A percentile compares a stretch with the other conserved stretches of the same genome.
These are phyloP conservation scores for Xylaria hypoxylon DNA, from an alignment of 2,329 filamentous ascomycete genomes.

Conservation along the genomic window DNA sequence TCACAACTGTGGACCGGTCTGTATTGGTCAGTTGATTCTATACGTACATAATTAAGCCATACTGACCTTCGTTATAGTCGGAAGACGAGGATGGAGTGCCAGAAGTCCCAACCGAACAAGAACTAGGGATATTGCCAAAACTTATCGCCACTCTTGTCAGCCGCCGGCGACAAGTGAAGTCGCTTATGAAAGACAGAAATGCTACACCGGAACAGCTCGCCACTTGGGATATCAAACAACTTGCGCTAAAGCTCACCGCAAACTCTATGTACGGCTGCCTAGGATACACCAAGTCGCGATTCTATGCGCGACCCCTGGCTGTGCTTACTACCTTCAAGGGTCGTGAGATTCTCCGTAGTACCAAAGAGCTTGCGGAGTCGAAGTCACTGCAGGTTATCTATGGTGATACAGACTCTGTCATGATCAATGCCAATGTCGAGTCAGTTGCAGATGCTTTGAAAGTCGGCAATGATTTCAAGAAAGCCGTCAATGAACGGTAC, in stretches of 20 bases:
- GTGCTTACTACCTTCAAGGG: conserved; percentile 98
- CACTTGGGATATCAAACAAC: conserved; percentile 98
- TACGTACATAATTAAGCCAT: neutral
- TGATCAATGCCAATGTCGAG: conserved; percentile 99
- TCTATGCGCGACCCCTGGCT: conserved; percentile 94
- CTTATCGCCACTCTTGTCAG: conserved; percentile 93
- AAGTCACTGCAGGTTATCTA: conserved; percentile 96
- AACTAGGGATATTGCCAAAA: conserved; percentile 85
- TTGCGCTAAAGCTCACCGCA: conserved; percentile 95
- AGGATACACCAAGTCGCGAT: conserved; percentile 95
- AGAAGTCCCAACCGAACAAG: conserved; percentile 81
- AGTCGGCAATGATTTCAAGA: conserved; percentile 95
- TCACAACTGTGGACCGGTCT: conserved; percentile 91
- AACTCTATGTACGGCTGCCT: conserved; percentile 99
- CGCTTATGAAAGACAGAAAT: conserved; percentile 92
- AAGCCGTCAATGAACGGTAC: conserved; percentile 93
- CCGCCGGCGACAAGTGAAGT: conserved; percentile 91
- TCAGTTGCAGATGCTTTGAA: conserved; percentile 90
- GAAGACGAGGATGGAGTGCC: conserved; percentile 90
- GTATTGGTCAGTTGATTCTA: conserved; percentile 66
- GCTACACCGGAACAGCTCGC: conserved; percentile 88
- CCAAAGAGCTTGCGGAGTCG: conserved; percentile 93
- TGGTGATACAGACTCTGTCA: conserved; percentile 98
- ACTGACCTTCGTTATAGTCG: conserved; percentile 60
- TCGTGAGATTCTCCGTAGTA: conserved; percentile 94